A percentile compares a stretch with the other conserved stretches of the same genome.
Evolutionary conservation across 2,329 filamentous ascomycete genomes (phyloP).

Genomic region (Beauveria sp.): DNA sequence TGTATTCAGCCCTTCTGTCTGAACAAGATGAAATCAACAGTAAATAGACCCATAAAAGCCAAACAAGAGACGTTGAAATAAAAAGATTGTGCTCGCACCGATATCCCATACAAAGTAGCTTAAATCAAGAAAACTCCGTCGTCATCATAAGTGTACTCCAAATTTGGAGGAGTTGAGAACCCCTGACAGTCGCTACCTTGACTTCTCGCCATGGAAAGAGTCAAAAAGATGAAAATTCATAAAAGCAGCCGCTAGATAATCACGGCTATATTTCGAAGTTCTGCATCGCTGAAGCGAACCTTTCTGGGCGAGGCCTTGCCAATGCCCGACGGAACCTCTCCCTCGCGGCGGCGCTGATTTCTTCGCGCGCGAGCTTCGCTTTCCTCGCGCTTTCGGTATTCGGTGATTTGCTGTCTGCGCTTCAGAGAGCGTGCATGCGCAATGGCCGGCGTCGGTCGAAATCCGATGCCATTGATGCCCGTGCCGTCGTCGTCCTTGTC

Average conservation of each 20-base stretch:
- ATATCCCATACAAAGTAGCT: not conserved
- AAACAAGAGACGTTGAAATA: not conserved
- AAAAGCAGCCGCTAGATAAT: slow-evolving; percentile 19
- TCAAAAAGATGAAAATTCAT: not conserved
- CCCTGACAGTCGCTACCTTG: not conserved
- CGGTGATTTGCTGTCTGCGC: slow-evolving; percentile 52
- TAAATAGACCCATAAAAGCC: not conserved
- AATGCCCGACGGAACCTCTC: slow-evolving; percentile 19
- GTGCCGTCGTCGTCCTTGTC: slow-evolving; percentile 60
- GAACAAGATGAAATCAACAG: not conserved
- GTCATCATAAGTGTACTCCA: not conserved
- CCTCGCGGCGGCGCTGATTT: slow-evolving; percentile 40
- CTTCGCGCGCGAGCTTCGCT: slow-evolving; percentile 50
- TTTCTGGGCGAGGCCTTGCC: slow-evolving; percentile 24
- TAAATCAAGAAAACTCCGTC: not conserved
- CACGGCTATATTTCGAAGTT: slow-evolving; percentile 24
- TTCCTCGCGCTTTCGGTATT: slow-evolving; percentile 55
- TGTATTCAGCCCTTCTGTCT: not conserved
- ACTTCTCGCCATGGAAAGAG: not conserved
- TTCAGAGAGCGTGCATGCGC: slow-evolving; percentile 50
- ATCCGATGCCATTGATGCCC: slow-evolving; percentile 61
- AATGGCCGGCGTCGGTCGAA: slow-evolving; percentile 54
- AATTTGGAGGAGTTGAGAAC: not conserved
- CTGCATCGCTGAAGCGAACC: slow-evolving; percentile 34
- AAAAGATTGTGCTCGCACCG: not conserved